These are phyloP conservation scores for Rhizopus microsporus DNA, from an alignment of 371 early-diverging fungal species.

Conservation along the genomic window DNA sequence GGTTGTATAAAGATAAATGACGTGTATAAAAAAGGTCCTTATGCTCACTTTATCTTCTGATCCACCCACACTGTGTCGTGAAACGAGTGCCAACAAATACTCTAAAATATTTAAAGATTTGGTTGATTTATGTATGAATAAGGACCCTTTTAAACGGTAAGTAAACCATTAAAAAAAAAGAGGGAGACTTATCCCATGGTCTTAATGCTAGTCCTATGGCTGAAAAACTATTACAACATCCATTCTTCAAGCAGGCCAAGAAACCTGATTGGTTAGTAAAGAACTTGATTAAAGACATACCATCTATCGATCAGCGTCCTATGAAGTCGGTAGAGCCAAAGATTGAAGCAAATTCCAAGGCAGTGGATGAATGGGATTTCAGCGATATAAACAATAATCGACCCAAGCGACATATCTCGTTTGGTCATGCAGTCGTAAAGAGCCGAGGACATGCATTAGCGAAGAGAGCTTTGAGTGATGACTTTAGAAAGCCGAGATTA, in stretches of 20 bases:
- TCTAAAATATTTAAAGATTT: constrained; percentile 81
- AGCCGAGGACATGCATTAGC: constrained; percentile 2
- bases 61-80: constrained; percentile 83
- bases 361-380: constrained; percentile 50
- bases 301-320: constrained; percentile 68
- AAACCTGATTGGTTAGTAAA: constrained; percentile 69
- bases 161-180: neutral
- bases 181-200: neutral
- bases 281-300: constrained; percentile 62
- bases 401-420: constrained; percentile 48
- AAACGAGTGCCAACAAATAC: constrained; percentile 72
- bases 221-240: constrained; percentile 75
- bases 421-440: constrained; percentile 48
- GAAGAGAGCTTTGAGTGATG: constrained; percentile 25
- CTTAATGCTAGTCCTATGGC: constrained; percentile 67
- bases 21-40: constrained; percentile 44
- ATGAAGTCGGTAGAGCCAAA: constrained; percentile 40
- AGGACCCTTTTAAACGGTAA: constrained; percentile 79
- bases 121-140: constrained; percentile 83
- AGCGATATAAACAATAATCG: constrained; percentile 24
- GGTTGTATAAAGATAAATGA: neutral
- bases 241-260: constrained; percentile 81
- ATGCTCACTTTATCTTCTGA: constrained; percentile 89
- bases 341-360: constrained; percentile 13
- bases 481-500: constrained; percentile 10